Conservation (phyloP, 139 green algal species). For the Asterochloris sp. region DNA sequence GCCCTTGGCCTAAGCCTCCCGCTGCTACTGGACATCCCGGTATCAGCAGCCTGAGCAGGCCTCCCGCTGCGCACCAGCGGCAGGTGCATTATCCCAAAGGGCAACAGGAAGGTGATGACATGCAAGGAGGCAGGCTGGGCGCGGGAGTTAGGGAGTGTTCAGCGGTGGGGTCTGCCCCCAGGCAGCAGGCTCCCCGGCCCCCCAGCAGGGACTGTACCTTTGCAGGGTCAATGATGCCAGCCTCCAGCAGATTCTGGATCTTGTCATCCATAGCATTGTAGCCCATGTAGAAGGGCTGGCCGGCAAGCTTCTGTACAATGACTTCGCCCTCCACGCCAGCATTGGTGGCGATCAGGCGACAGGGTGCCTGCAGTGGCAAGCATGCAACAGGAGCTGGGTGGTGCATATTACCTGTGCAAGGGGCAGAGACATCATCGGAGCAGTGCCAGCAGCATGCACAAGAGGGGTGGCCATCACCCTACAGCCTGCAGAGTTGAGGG, state of each 20-base stretch:
- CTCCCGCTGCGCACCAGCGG: no score
- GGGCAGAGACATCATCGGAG: neutral
- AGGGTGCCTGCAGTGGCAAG: constrained; percentile 43
- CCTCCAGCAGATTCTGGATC: constrained; percentile 75
- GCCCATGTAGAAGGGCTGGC: constrained; percentile 76
- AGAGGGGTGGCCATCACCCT: neutral
- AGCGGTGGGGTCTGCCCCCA: no score
- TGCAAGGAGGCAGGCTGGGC: neutral
- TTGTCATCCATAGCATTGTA: constrained; percentile 88
- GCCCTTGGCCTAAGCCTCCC: no score
- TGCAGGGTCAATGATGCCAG: constrained; percentile 93
- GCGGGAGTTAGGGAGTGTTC: no score
- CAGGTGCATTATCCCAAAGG: no score
- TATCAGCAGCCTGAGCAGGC: no score
- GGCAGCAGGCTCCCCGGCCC: no score
- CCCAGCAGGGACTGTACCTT: constrained; percentile 58
- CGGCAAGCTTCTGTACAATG: constrained; percentile 81
- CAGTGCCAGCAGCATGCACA: neutral
- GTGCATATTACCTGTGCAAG: neutral
- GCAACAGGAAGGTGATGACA: no score
- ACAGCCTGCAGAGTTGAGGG: neutral
- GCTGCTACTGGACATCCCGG: no score
- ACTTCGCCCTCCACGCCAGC: constrained; percentile 88
- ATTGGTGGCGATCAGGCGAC: constrained; percentile 82
- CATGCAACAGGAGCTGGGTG: neutral